Evolutionary conservation across 805 yeast genomes (phyloP).

Genomic region (Scheffersomyces amazonensis): DNA sequence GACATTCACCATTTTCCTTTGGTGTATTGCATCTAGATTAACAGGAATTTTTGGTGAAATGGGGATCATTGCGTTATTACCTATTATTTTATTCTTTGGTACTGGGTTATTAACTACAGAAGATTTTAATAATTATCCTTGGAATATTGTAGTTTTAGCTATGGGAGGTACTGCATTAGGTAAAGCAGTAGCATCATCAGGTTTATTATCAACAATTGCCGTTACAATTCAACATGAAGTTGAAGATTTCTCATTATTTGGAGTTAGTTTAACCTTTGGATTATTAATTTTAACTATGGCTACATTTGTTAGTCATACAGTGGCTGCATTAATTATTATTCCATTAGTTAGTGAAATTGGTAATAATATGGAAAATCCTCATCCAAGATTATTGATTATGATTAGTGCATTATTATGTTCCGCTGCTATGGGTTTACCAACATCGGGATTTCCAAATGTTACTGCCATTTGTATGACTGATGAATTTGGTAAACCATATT

Average conservation of each 20-base stretch:
- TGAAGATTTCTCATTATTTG: slow-evolving; percentile 65
- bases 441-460: slow-evolving; percentile 96
- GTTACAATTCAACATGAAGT: slow-evolving; percentile 60
- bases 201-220: slow-evolving; percentile 79
- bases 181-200: slow-evolving; percentile 90
- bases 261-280: slow-evolving; percentile 77
- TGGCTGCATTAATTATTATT: slow-evolving; percentile 89
- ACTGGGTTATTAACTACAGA: slow-evolving; percentile 83
- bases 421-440: slow-evolving; percentile 96
- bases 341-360: slow-evolving; percentile 93
- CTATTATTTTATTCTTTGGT: slow-evolving; percentile 89
- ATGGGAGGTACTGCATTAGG: slow-evolving; percentile 99
- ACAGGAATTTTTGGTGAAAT: slow-evolving; percentile 82
- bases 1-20: slow-evolving; percentile 67
- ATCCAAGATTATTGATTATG: slow-evolving; percentile 78
- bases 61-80: slow-evolving; percentile 93
- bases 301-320: slow-evolving; percentile 95
- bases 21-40: slow-evolving; percentile 85
- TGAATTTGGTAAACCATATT: slow-evolving; percentile 85
- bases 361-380: slow-evolving; percentile 68
- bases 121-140: slow-evolving; percentile 91
- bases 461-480: slow-evolving; percentile 95
- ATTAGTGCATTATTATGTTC: slow-evolving; percentile 71
- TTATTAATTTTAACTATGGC: slow-evolving; percentile 79
- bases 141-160: slow-evolving; percentile 94